Evolutionary conservation across 768 basidiomycete species (phyloP), one percentile per base, ranked within the genome.

Genomic region (Tylopilus plumbeoviolaceoides): DNA sequence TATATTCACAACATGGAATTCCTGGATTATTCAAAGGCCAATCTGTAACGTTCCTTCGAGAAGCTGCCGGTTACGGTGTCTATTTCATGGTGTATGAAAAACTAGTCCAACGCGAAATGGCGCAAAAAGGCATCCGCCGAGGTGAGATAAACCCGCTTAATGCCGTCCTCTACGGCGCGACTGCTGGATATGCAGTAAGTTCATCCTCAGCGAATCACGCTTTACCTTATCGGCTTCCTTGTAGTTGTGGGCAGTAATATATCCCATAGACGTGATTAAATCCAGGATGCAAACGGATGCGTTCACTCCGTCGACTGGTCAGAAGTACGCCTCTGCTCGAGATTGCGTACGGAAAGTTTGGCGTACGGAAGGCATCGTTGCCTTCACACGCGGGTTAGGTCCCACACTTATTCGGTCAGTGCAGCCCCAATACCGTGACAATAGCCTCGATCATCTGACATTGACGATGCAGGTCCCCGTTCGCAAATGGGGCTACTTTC

Each of bases 401-500:
- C 95, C 95, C 21, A 98, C 95, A 8, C 76, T 98, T 54, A 91
- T 98, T 65, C 79, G 94, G 91, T 88, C 55, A 50, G 80, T 74
- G 52, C 40, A 51, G 28, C 18, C 7, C n/a, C 47, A 45, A 11
- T 51, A 50, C 38, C 21, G 4, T 30, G 1, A 10, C 28, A 30
- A 49, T 54, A 46, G 21, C 44, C 21, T 17, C 54, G 31, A 50
- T 44, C 52, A 27, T 18, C 44, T 55, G n/a, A 66, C 36, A 44
- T 31, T 7, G n/a, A 21, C 42, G 55, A 53, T 41, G 17, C 48
- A 94, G 91, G 62, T 94, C 91, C 3, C 95, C 94, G 1, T 95
- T 97, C 63, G 95, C 95, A 11, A 98, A 98, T 61, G 95, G 94
- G 18, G 92, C 92, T 1, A 98, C 95, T 0, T 98, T 98, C 79